Base-by-base conservation (phyloP, 1,284 basidiomycete species). In the Heterobasidion occidentale region DNA sequence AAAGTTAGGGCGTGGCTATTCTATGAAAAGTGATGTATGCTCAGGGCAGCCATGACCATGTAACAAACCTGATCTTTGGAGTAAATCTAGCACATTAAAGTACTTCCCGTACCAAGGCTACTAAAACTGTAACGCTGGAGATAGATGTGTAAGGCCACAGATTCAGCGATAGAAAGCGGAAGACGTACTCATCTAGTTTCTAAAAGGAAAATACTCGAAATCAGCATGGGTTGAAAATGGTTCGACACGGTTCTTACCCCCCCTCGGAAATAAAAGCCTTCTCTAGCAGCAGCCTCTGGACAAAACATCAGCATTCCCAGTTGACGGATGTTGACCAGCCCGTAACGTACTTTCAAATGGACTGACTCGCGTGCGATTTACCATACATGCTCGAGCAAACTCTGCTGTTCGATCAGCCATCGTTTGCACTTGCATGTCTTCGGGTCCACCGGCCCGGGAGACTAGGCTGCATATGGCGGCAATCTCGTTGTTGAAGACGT, bases 401-500 rank as follows among this genome's bases (percentile, higher is more conserved):
- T 84, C 77, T 2, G 91, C 83, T 52, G 90, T 73, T 9, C 81
- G 77, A 63, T 90, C 81, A 3, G 90, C 86, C 66, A 92, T 82
- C 9, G 72, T 71, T 64, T 90, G 83, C 2, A 84, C 86, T 64
- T 84, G 79, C 42, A 74, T 67, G 38, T 79, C 78, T 61, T 89
- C 87, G 3, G 78, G 61, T 8, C 74, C 80, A 8, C 74, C 76
- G 46, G 76, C 68, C 47, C 86, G 78, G 19, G 80, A 75, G 12
- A 85, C 78, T 1, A 90, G 73, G 0, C 81, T 76, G 63, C 85
- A 85, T 54, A 92, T 84, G 36, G 81, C 75, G 38, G 81, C 72
- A 59, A 91, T 77, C 65, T 93, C 89, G 11, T 79, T 70, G 7
- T 83, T 77, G 63, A 88, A 92, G 27, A 94, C 88, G 64, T 95